phyloP scores from a whole-genome alignment of 164 flowering plant species.

The Sedum album region DNA sequence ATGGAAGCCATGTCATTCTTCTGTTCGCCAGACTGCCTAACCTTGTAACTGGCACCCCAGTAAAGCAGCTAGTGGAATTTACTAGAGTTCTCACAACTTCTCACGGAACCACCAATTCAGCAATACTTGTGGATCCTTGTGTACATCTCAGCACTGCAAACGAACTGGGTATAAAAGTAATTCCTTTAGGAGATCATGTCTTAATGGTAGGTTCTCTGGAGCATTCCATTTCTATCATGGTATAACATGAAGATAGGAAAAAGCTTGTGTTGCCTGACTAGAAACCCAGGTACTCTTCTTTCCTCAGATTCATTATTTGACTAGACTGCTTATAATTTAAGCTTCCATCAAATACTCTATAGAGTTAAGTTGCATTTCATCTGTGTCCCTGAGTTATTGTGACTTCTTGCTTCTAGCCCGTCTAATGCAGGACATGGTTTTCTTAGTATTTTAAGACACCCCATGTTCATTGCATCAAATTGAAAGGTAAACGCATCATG shows the following conservation, averaged over 20 bases:
- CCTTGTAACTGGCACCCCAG: slow-evolving; percentile 39
- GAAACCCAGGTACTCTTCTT: background rate
- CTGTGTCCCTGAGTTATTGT: background rate
- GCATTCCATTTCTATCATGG: slow-evolving; percentile 35
- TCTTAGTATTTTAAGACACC: background rate
- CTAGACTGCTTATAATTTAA: background rate
- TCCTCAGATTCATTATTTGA: background rate
- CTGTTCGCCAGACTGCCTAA: slow-evolving; percentile 37
- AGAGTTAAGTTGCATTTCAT: background rate
- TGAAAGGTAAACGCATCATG: background rate
- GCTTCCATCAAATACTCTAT: background rate
- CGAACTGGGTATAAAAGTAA: slow-evolving; percentile 42
- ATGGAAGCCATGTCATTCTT: slow-evolving; percentile 71
- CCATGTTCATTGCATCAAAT: background rate
- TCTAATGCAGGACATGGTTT: background rate
- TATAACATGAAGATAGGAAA: background rate
- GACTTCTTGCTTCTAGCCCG: background rate
- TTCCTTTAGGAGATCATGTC: slow-evolving; percentile 56
- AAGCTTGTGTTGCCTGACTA: background rate
- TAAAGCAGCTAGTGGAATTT: slow-evolving; percentile 66
- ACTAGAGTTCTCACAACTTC: slow-evolving; percentile 40
- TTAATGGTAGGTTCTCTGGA: slow-evolving; percentile 37
- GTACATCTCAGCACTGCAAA: slow-evolving; percentile 57
- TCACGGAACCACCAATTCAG: slow-evolving; percentile 26
- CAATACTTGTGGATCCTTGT: slow-evolving; percentile 65